These are phyloP conservation scores for Gymnopus androsaceus DNA, from an alignment of 1,284 basidiomycete species.

Conservation along the genomic window DNA sequence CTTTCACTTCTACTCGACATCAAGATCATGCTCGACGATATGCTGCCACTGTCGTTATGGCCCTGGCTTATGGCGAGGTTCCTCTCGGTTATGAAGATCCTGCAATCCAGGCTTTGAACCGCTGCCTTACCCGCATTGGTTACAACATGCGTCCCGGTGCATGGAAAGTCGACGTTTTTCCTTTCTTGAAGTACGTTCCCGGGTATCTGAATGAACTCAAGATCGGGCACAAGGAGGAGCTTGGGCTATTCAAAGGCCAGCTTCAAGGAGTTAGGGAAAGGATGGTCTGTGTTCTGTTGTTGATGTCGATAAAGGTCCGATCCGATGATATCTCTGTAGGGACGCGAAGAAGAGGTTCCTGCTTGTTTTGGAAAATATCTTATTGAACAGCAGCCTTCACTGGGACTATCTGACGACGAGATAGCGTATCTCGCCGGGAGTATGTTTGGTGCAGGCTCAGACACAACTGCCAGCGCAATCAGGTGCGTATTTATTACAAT, in stretches of 20 bases:
- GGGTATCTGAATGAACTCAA: slow-evolving; percentile 56
- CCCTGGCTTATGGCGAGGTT: slow-evolving; percentile 65
- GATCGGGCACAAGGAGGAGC: slow-evolving; percentile 40
- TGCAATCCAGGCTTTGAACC: slow-evolving; percentile 54
- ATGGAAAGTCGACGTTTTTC: slow-evolving; percentile 60
- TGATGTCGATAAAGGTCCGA: not conserved
- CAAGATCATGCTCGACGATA: slow-evolving; percentile 41
- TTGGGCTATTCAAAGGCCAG: slow-evolving; percentile 16
- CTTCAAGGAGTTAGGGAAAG: slow-evolving; percentile 18
- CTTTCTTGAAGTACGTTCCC: slow-evolving; percentile 57
- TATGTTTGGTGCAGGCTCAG: too few relatives aligned
- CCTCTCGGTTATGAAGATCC: slow-evolving; percentile 55
- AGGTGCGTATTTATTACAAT: too few relatives aligned
- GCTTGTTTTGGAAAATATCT: slow-evolving; percentile 59
- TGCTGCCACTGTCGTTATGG: slow-evolving; percentile 63
- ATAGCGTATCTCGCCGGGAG: slow-evolving; percentile 63
- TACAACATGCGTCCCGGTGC: slow-evolving; percentile 54
- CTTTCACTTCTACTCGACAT: slow-evolving; percentile 32
- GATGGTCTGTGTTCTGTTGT: slow-evolving; percentile 4
- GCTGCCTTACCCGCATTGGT: slow-evolving; percentile 49
- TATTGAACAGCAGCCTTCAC: slow-evolving; percentile 51
- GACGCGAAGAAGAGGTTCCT: slow-evolving; percentile 35
- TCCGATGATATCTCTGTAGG: not conserved
- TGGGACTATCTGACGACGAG: slow-evolving; percentile 54
- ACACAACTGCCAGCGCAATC: too few relatives aligned